These are phyloP conservation scores for Neodidymelliopsis sp. DNA, from an alignment of 2,329 filamentous ascomycete species.

Conservation along the genomic window DNA sequence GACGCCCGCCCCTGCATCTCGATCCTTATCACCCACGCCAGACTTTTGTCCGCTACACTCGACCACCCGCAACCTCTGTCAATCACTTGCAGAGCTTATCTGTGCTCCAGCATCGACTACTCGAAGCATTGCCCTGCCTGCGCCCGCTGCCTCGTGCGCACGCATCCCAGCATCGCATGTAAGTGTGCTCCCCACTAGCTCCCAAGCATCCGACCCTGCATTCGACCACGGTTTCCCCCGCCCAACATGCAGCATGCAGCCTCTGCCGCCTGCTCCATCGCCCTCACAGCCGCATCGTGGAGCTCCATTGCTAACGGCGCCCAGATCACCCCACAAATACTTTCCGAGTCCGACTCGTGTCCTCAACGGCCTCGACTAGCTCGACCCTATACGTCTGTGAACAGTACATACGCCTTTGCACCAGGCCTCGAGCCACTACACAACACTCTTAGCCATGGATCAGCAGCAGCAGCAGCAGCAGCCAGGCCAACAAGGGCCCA, in stretches of 20 bases:
- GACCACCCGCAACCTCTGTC: slow-evolving; percentile 27
- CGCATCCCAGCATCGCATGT: slow-evolving; percentile 35
- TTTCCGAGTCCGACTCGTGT: slow-evolving; percentile 32
- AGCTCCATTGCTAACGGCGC: slow-evolving; percentile 26
- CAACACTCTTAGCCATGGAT: slow-evolving; percentile 50
- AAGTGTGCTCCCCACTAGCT: slow-evolving; percentile 38
- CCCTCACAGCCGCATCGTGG: neutral
- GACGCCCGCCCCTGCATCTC: slow-evolving; percentile 42
- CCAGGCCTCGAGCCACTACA: slow-evolving; percentile 34
- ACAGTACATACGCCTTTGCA: slow-evolving; percentile 30
- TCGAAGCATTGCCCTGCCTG: slow-evolving; percentile 38
- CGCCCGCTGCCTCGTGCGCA: slow-evolving; percentile 28
- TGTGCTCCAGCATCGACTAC: slow-evolving; percentile 38
- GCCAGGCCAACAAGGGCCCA: slow-evolving; percentile 61
- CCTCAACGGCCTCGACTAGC: slow-evolving; percentile 28
- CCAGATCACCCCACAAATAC: slow-evolving; percentile 37
- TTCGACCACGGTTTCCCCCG: slow-evolving; percentile 21
- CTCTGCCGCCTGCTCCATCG: slow-evolving; percentile 14
- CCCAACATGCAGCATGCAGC: slow-evolving; percentile 20
- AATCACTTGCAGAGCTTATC: slow-evolving; percentile 41
- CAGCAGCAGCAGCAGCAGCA: slow-evolving; percentile 58
- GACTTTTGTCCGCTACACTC: slow-evolving; percentile 25
- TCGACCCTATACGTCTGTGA: slow-evolving; percentile 35
- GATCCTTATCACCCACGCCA: slow-evolving; percentile 45
- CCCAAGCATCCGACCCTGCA: slow-evolving; percentile 33